phyloP scores from a whole-genome alignment of 164 flowering plant genomes.

The Annona cherimola region DNA sequence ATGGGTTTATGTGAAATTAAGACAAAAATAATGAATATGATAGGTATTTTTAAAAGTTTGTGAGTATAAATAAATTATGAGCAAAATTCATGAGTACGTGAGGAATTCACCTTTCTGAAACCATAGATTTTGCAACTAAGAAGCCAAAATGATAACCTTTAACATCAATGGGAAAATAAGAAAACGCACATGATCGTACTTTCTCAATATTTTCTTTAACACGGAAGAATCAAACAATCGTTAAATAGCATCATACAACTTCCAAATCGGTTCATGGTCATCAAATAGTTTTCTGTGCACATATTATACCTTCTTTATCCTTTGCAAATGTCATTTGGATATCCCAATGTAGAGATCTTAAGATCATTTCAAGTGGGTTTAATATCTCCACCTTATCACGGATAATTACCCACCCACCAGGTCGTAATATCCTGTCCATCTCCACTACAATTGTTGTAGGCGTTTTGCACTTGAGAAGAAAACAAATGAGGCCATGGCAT shows the following conservation, averaged over 20 bases:
- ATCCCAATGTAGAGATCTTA: slow-evolving; percentile 82
- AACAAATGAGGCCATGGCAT: not conserved
- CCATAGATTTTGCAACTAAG: not conserved
- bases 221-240: not conserved
- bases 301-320: slow-evolving; percentile 69
- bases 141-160: not conserved
- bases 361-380: slow-evolving; percentile 57
- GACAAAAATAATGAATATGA: too few species aligned
- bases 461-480: slow-evolving; percentile 62
- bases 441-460: slow-evolving; percentile 78
- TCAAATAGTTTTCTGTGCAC: slow-evolving; percentile 80
- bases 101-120: too few species aligned
- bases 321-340: slow-evolving; percentile 71
- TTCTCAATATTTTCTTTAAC: not conserved
- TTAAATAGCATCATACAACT: not conserved
- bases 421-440: slow-evolving; percentile 80
- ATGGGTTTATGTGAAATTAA: too few species aligned
- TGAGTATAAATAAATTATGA: too few species aligned
- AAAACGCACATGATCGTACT: not conserved
- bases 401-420: slow-evolving; percentile 85
- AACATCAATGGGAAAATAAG: not conserved
- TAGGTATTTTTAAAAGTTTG: too few species aligned
- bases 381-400: slow-evolving; percentile 80
- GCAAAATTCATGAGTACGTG: too few species aligned
- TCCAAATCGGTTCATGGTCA: slow-evolving; percentile 40